Percentiles rank a stretch among this genome's conserved stretches.
phyloP scores from a whole-genome alignment of 2,329 filamentous ascomycete species.

The Pyrenophora teres region DNA sequence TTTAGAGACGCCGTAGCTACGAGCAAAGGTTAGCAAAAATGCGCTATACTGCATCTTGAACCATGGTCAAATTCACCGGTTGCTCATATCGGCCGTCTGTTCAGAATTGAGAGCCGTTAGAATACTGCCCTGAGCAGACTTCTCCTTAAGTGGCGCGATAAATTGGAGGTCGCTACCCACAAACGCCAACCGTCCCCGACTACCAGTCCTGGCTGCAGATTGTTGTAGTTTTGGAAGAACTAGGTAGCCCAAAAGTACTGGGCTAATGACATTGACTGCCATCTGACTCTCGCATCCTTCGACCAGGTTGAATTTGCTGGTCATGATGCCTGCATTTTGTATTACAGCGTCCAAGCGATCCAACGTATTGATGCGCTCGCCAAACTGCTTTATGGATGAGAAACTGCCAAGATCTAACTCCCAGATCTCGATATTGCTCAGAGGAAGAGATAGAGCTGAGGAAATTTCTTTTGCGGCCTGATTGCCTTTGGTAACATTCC shows the following conservation, averaged over 20 bases:
- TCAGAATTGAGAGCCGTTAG: slow-evolving; percentile 28
- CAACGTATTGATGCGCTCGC: slow-evolving; percentile 16
- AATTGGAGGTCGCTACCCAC: slow-evolving; percentile 38
- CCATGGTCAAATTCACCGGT: neutral
- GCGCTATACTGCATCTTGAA: too few species aligned
- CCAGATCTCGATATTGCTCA: slow-evolving; percentile 51
- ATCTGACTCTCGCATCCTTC: slow-evolving; percentile 27
- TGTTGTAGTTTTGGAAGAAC: slow-evolving; percentile 37
- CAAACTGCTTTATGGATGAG: slow-evolving; percentile 1
- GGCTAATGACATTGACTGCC: slow-evolving; percentile 29
- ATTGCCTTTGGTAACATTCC: slow-evolving; percentile 51
- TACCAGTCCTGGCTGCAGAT: slow-evolving; percentile 17
- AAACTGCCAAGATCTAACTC: slow-evolving; percentile 45
- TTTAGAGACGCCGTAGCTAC: slow-evolving; percentile 31
- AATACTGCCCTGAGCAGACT: slow-evolving; percentile 14
- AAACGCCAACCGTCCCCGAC: slow-evolving; percentile 28
- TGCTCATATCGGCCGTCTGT: slow-evolving; percentile 10
- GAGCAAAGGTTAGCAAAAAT: slow-evolving; percentile 4
- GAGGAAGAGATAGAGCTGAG: slow-evolving; percentile 28
- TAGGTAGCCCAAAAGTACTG: slow-evolving; percentile 24
- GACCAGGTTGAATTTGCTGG: slow-evolving; percentile 5
- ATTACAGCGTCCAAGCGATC: slow-evolving; percentile 43
- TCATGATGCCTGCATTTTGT: slow-evolving; percentile 48
- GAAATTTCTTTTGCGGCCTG: slow-evolving; percentile 48
- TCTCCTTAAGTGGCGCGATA: slow-evolving; percentile 28